Percentiles rank a stretch among this genome's conserved stretches.
Conservation (phyloP, 768 basidiomycete species). For the Exidia glandulosa region DNA sequence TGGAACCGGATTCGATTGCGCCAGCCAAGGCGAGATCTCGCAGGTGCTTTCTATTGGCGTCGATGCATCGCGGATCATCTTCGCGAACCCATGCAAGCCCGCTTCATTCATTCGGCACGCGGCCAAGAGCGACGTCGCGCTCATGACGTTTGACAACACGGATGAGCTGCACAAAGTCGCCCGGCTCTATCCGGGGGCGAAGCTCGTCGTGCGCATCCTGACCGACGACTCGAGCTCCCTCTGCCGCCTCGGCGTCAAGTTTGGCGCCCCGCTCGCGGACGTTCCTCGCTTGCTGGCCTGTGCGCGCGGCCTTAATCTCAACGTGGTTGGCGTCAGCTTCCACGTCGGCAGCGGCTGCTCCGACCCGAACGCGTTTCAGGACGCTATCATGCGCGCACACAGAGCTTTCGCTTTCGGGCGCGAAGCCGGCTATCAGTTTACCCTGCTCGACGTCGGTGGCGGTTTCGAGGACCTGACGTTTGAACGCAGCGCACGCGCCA, state of each 20-base stretch:
- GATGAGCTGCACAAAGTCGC: conserved; percentile 94
- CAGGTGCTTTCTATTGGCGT: conserved; percentile 67
- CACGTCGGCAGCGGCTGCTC: conserved; percentile 97
- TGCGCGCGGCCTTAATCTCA: conserved; percentile 65
- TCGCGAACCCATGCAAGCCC: conserved; percentile 98
- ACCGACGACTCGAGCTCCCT: conserved; percentile 96
- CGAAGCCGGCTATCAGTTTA: conserved; percentile 71
- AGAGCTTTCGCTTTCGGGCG: conserved; percentile 80
- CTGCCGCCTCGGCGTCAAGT: conserved; percentile 90
- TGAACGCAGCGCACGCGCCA: conserved; percentile 60
- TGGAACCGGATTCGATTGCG: conserved; percentile 94
- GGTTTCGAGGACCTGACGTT: conserved; percentile 89
- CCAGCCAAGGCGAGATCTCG: conserved; percentile 86
- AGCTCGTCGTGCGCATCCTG: conserved; percentile 86
- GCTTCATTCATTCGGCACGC: conserved; percentile 85
- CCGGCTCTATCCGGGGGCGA: conserved; percentile 65
- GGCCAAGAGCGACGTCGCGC: conserved; percentile 65
- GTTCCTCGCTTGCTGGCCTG: conserved; percentile 72
- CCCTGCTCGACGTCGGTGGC: conserved; percentile 85
- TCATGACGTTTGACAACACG: conserved; percentile 97
- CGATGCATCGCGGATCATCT: conserved; percentile 77
- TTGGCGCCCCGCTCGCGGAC: conserved; percentile 77
- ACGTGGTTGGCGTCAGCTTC: conserved; percentile 93
- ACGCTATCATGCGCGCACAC: conserved; percentile 77
- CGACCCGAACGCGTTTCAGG: conserved; percentile 80